Evolutionary conservation across 257 asterid species (phyloP), one percentile per base, ranked within the genome.

Genomic region (Thymus mandschuricus): DNA sequence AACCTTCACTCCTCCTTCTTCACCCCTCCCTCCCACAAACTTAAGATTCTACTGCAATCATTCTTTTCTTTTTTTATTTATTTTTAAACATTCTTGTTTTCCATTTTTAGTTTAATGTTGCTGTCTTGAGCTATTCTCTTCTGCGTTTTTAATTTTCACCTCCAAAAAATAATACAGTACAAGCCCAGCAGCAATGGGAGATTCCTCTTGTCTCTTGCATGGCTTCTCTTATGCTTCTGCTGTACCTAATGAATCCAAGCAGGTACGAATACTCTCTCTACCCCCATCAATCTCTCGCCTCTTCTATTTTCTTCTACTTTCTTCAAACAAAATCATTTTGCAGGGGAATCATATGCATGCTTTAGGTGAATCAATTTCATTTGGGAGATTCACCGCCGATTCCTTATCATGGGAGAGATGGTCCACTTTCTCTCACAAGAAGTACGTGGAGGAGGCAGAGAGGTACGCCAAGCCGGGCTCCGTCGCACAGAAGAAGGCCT

Each of bases 401-500:
- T 80, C 97, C 3, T 68, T 92, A 44, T 81, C 91, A 8, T 95
- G 97, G 98, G 99, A 95, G 34, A 91, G 83, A 78, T 86, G 98
- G 97, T 95, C 99, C 2, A 68, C 96, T n/a, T 95, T 95, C 78
- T 70, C 96, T 5, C 95, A 85, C 83, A 95, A 86, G 76, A 90
- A 86, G 29, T 89, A 95, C 60, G 98, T 89, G 1, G 99, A 92
- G 79, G 99, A 92, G 76, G 99, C 99, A 0, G 91, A 88, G 86
- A 82, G 89, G 49, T 92, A 89, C 68, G 79, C 99, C 0, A 80
- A 72, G 68, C 97, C 96, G 1, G 99, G 99, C 3, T 95, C 97
- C 0, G 99, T 95, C 2, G 98, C 99, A 4, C 93, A 88, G 82
- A 95, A 89, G 73, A 95, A 95, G 67, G 99, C 95, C n/a, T 95